Evolutionary conservation across 1,284 basidiomycete genomes (phyloP).

Genomic region (Trichosporon ovoides): DNA sequence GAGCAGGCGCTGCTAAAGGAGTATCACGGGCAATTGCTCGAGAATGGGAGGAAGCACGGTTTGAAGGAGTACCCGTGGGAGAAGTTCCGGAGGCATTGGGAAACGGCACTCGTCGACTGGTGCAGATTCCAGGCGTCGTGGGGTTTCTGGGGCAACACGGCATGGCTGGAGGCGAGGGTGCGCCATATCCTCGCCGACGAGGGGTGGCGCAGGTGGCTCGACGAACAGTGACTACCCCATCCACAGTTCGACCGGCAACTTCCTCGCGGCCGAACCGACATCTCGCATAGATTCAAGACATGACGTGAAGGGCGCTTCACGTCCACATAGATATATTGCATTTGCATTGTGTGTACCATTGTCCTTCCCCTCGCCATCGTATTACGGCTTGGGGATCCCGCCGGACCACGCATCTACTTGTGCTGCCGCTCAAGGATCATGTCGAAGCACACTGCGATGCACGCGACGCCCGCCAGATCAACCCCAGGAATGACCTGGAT

Average conservation of each 20-base stretch:
- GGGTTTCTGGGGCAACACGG: slow-evolving; percentile 22
- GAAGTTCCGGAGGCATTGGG: slow-evolving; percentile 18
- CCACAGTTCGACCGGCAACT: neutral
- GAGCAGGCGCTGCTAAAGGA: slow-evolving; percentile 9
- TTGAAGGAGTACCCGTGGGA: slow-evolving; percentile 11
- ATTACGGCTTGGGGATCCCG: too few relatives aligned
- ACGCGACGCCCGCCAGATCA: neutral
- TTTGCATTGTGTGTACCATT: neutral
- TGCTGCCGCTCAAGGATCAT: neutral
- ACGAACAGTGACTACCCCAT: neutral
- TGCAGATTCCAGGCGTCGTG: slow-evolving; percentile 22
- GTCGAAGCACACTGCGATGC: neutral
- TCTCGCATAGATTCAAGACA: too few relatives aligned
- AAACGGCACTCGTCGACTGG: slow-evolving; percentile 23
- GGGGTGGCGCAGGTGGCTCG: slow-evolving; percentile 15
- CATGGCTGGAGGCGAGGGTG: slow-evolving; percentile 19
- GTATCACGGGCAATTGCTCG: slow-evolving; percentile 8
- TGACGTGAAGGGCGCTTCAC: too few relatives aligned
- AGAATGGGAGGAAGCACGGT: neutral
- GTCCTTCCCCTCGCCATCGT: neutral
- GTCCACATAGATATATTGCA: neutral
- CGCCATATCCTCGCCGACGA: slow-evolving; percentile 12
- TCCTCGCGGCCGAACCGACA: neutral
- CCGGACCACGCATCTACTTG: too few relatives aligned
- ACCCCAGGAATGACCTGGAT: neutral